Evolutionary conservation across 495 filamentous ascomycete species (phyloP).

Genomic region (Penicillium coffeae): DNA sequence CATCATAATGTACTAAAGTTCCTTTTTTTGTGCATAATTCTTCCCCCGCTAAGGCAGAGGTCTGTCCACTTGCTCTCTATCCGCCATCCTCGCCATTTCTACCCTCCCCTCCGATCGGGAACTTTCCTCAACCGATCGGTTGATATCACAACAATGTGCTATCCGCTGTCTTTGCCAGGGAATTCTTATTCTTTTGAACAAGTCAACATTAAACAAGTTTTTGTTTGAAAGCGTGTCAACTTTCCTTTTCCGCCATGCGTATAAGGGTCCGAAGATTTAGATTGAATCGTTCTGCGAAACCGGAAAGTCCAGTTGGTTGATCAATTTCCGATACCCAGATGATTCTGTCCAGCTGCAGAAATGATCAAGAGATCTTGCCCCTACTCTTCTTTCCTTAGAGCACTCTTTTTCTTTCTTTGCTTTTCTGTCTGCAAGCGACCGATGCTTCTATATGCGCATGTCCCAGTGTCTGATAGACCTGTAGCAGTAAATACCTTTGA

Average conservation of each 20-base stretch:
- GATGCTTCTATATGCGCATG: not conserved
- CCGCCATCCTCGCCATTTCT: not conserved
- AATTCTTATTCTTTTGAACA: too few species aligned
- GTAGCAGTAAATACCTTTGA: constrained; percentile 4
- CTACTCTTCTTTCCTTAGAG: not conserved
- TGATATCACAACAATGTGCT: too few species aligned
- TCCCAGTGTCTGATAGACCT: not conserved
- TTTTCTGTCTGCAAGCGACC: not conserved
- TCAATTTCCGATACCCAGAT: not conserved
- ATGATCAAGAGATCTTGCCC: not conserved
- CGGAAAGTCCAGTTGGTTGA: not conserved
- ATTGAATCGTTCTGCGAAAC: not conserved
- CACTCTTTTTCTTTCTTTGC: not conserved
- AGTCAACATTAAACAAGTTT: too few species aligned
- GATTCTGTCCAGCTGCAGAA: not conserved
- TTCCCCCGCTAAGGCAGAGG: not conserved
- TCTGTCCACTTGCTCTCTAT: not conserved
- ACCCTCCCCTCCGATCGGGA: not conserved
- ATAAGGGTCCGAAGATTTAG: too few species aligned
- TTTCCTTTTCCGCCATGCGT: too few species aligned
- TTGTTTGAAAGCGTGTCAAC: too few species aligned
- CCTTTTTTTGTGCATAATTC: constrained; percentile 18
- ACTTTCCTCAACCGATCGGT: too few species aligned
- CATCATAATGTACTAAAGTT: constrained; percentile 20
- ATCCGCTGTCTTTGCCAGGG: too few species aligned